A percentile compares a stretch with the other conserved stretches of the same genome.
phyloP scores from a whole-genome alignment of 2,329 filamentous ascomycete genomes.

The Hypoxylon sp. region DNA sequence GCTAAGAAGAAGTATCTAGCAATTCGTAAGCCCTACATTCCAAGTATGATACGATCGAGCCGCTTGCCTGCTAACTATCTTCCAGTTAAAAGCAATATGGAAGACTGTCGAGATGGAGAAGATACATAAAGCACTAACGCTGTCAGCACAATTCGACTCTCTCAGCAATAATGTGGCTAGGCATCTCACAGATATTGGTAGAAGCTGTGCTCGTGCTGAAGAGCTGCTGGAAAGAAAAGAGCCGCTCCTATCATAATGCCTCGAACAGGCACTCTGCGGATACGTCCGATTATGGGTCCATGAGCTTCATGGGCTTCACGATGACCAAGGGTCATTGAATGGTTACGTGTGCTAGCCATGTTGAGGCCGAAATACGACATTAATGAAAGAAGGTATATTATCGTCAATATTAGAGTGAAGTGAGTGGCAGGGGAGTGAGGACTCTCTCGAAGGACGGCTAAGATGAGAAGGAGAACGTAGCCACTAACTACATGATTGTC shows the following conservation, averaged over 20 bases:
- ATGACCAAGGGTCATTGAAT: not conserved
- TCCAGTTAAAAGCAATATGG: constrained; percentile 39
- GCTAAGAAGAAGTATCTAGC: constrained; percentile 30
- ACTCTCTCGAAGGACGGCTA: constrained; percentile 16
- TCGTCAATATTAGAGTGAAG: constrained; percentile 1
- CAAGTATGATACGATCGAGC: not conserved
- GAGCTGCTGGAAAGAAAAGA: constrained; percentile 36
- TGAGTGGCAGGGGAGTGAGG: constrained; percentile 10
- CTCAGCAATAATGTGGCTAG: not conserved
- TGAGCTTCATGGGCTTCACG: not conserved
- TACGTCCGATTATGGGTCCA: constrained; percentile 1
- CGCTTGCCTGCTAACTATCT: constrained; percentile 37
- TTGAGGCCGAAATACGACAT: not conserved
- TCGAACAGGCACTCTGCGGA: constrained; percentile 34
- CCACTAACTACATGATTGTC: constrained; percentile 8
- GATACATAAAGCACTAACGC: constrained; percentile 36
- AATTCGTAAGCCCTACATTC: constrained; percentile 22
- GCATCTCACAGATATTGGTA: constrained; percentile 46
- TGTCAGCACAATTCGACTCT: constrained; percentile 31
- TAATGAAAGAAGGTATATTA: constrained; percentile 7
- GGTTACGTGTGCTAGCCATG: constrained; percentile 8
- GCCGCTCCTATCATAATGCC: constrained; percentile 48
- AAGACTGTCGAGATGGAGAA: constrained; percentile 39
- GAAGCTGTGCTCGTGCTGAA: constrained; percentile 26
- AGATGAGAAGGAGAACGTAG: not conserved